A percentile compares a stretch with the other conserved stretches of the same genome.
phyloP scores from a whole-genome alignment of 345 rosid species.

The Angophora floribunda region DNA sequence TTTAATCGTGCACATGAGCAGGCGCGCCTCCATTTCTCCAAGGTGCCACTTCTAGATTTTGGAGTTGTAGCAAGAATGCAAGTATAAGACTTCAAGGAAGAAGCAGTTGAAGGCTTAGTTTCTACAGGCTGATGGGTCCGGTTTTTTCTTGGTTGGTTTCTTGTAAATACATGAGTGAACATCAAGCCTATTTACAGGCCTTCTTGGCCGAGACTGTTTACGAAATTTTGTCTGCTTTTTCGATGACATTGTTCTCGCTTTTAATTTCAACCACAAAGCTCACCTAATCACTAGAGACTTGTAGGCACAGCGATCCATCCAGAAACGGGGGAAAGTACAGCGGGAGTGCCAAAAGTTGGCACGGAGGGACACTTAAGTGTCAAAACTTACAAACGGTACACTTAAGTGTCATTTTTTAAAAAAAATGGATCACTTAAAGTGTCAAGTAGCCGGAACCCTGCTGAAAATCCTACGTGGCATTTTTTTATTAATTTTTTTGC shows the following conservation, averaged over 20 bases:
- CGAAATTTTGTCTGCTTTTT: background rate
- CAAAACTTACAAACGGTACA: no score
- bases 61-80: background rate
- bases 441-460: no score
- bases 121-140: rapidly evolving
- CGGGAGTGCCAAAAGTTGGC: no score
- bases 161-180: background rate
- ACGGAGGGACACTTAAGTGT: no score
- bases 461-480: no score
- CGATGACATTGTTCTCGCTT: background rate
- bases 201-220: background rate
- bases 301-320: no score
- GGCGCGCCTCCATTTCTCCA: background rate
- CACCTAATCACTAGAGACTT: background rate
- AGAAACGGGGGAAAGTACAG: no score
- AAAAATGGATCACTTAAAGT: no score
- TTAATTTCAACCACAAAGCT: background rate
- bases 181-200: background rate
- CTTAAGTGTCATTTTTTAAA: no score
- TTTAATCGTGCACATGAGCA: background rate
- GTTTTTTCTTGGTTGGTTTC: background rate
- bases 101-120: background rate
- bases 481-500: no score
- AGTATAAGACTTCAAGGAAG: background rate
- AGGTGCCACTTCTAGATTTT: background rate